Percentiles rank a stretch among this genome's conserved stretches.
These are phyloP conservation scores for Ceriops tagal DNA, from an alignment of 345 rosid species.

Conservation along the genomic window DNA sequence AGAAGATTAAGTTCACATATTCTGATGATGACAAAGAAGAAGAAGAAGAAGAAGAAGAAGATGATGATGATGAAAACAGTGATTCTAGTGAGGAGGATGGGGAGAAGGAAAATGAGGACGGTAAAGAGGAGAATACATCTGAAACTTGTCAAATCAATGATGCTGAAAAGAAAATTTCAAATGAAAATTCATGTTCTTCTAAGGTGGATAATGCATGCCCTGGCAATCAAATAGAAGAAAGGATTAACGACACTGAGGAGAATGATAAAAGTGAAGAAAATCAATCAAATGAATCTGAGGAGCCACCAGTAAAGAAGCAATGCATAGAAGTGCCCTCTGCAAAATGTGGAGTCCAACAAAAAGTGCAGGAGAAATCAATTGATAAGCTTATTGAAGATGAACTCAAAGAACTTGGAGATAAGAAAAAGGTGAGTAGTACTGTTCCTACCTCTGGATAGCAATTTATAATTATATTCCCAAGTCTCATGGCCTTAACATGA, in stretches of 20 bases:
- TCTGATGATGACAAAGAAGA: conserved; percentile 43
- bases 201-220: conserved; percentile 20
- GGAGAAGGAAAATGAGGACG: conserved; percentile 24
- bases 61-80: background rate
- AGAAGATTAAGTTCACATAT: conserved; percentile 72
- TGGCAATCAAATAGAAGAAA: conserved; percentile 30
- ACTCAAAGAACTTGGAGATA: conserved; percentile 84
- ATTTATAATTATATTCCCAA: background rate
- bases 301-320: conserved; percentile 66
- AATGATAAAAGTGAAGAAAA: conserved; percentile 29
- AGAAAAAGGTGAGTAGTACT: conserved; percentile 60
- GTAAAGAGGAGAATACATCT: conserved; percentile 28
- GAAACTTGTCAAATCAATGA: conserved; percentile 20
- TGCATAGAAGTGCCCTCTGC: conserved; percentile 46
- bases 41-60: conserved; percentile 35
- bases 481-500: background rate
- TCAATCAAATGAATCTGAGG: conserved; percentile 29
- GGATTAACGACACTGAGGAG: conserved; percentile 22
- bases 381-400: conserved; percentile 95
- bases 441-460: conserved; percentile 22
- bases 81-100: conserved; percentile 30
- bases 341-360: conserved; percentile 23
- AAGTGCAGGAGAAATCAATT: conserved; percentile 59
- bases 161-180: conserved; percentile 13
- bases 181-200: conserved; percentile 28